phyloP scores from a whole-genome alignment of 208 protist species.

The Entamoeba histolytica region DNA sequence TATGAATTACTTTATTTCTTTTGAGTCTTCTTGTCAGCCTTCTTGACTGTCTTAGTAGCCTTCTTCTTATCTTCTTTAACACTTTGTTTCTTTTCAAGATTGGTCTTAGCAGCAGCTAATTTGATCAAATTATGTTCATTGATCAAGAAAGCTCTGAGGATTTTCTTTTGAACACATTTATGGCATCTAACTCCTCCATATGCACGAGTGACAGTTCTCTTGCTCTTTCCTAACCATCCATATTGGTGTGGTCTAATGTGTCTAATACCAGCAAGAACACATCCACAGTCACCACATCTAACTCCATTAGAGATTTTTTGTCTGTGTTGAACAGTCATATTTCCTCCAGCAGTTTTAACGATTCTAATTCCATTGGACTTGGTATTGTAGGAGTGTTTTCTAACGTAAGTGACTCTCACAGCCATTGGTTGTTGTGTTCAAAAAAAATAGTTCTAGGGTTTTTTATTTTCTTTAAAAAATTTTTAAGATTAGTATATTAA shows the following conservation, averaged over 20 bases:
- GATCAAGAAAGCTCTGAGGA: conserved; percentile 5
- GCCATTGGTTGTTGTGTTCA: not conserved
- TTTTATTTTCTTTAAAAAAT: not conserved
- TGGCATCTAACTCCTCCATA: conserved; percentile 5
- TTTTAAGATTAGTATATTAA: not conserved
- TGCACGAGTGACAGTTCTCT: conserved; percentile 5
- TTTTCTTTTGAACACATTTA: not conserved
- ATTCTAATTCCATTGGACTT: not conserved
- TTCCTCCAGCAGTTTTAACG: conserved; percentile 11
- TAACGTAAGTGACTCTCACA: not conserved
- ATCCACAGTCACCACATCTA: not conserved
- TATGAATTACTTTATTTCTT: too few species aligned
- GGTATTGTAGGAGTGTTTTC: not conserved
- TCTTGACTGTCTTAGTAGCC: not conserved
- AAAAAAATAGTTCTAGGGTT: not conserved
- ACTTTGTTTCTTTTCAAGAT: not conserved
- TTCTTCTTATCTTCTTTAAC: not conserved
- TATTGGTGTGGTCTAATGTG: not conserved
- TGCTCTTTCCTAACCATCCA: not conserved
- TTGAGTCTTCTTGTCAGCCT: not conserved
- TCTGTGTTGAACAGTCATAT: not conserved
- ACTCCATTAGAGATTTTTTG: not conserved
- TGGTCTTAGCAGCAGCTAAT: not conserved
- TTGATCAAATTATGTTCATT: not conserved
- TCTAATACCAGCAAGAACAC: not conserved